Conservation (phyloP, 2,329 filamentous ascomycete genomes). For the Mariannaea sp. region DNA sequence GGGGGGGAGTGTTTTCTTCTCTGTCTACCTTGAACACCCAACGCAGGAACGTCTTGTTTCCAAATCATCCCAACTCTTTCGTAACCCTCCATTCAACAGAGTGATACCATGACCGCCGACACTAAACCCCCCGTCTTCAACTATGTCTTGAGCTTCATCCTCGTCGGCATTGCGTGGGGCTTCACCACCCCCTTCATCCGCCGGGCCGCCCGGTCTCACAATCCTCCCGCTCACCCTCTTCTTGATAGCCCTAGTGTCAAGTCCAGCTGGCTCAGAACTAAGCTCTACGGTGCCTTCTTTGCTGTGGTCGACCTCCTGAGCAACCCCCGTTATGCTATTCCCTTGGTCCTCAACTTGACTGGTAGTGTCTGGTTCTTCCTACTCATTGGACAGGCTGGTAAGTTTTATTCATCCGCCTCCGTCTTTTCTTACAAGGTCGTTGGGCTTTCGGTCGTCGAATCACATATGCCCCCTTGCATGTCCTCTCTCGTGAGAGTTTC, state of each 20-base stretch:
- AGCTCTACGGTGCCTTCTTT: slow-evolving; percentile 69
- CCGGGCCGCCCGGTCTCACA: slow-evolving; percentile 77
- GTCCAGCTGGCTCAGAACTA: slow-evolving; percentile 65
- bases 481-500: no score
- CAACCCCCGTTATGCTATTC: slow-evolving; percentile 83
- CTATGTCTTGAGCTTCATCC: slow-evolving; percentile 85
- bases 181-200: slow-evolving; percentile 93
- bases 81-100: background rate
- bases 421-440: slow-evolving; percentile 12
- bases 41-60: no score
- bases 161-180: slow-evolving; percentile 92
- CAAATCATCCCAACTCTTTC: no score
- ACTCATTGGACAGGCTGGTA: slow-evolving; percentile 88
- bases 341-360: slow-evolving; percentile 84
- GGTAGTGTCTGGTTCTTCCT: slow-evolving; percentile 97
- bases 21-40: no score
- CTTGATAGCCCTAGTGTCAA: slow-evolving; percentile 56
- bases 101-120: slow-evolving; percentile 14
- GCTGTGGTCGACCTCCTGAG: slow-evolving; percentile 77
- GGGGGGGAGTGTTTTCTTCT: no score
- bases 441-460: background rate
- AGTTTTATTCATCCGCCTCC: slow-evolving; percentile 49
- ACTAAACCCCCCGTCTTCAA: slow-evolving; percentile 66
- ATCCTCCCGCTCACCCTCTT: slow-evolving; percentile 62
- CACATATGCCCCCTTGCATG: slow-evolving; percentile 6